Evolutionary conservation across 176 grass and related monocot genomes (phyloP).

Genomic region (barley (Hordeum vulgare)): MorexV3_pseudomolecules_assembly NC_058521.1:420647280-420647779

Average conservation of each 20-base stretch:
- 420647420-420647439: slow-evolving; percentile 61
- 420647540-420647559: neutral
- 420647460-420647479: slow-evolving; percentile 30
- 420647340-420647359: slow-evolving; percentile 57
- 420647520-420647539: slow-evolving; percentile 13
- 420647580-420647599: neutral
- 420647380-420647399: slow-evolving; percentile 42
- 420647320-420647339: slow-evolving; percentile 34
- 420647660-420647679: slow-evolving; percentile 8
- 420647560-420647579: neutral
- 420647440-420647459: slow-evolving; percentile 52
- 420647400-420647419: slow-evolving; percentile 62
- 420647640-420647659: neutral
- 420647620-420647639: neutral
- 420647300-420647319: slow-evolving; percentile 51
- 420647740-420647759: neutral
- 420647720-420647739: neutral
- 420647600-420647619: neutral
- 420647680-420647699: neutral
- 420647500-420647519: neutral
- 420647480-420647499: slow-evolving; percentile 1
- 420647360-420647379: slow-evolving; percentile 49
- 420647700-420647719: slow-evolving; percentile 1
- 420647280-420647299: slow-evolving; percentile 61
- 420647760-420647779: neutral